Conservation (phyloP, 768 basidiomycete species). For the Agaricus sinodeliciosus region DNA sequence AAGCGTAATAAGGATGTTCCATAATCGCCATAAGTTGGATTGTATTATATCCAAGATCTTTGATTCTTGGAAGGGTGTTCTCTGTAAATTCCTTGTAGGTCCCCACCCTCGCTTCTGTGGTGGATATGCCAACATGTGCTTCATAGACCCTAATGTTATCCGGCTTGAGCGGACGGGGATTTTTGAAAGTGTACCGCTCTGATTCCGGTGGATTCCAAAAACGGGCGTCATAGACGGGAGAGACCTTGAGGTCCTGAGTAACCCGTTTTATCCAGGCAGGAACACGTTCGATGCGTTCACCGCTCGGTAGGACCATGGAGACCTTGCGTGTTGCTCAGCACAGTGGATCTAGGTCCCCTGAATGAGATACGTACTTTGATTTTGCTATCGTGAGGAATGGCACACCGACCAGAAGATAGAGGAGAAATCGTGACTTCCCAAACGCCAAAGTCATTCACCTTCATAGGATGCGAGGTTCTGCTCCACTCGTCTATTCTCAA, state of each 20-base stretch:
- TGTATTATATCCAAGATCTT: slow-evolving; percentile 88
- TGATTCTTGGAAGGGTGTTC: slow-evolving; percentile 81
- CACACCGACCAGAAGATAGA: slow-evolving; percentile 56
- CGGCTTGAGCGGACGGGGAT: slow-evolving; percentile 63
- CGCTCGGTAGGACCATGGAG: slow-evolving; percentile 79
- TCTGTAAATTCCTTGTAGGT: slow-evolving; percentile 94
- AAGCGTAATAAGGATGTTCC: slow-evolving; percentile 98
- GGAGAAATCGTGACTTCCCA: slow-evolving; percentile 84
- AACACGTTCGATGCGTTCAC: slow-evolving; percentile 81
- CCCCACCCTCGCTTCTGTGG: slow-evolving; percentile 79
- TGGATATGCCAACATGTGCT: slow-evolving; percentile 96
- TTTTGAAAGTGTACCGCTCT: slow-evolving; percentile 76
- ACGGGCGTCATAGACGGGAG: slow-evolving; percentile 91
- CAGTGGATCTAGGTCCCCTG: not conserved
- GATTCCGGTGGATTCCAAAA: slow-evolving; percentile 92
- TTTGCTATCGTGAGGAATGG: slow-evolving; percentile 93
- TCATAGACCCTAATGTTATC: slow-evolving; percentile 82
- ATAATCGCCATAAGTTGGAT: slow-evolving; percentile 99
- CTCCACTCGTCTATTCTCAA: slow-evolving; percentile 72
- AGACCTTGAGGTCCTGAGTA: slow-evolving; percentile 86
- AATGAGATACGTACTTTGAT: slow-evolving; percentile 57
- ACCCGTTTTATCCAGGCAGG: slow-evolving; percentile 95
- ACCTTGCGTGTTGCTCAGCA: slow-evolving; percentile 44
- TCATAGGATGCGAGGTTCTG: slow-evolving; percentile 81
- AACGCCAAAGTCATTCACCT: slow-evolving; percentile 75